Evolutionary conservation across 2,329 filamentous ascomycete genomes (phyloP), one percentile per base, ranked within the genome.

Genomic region (Mycosphaerella sp.): DNA sequence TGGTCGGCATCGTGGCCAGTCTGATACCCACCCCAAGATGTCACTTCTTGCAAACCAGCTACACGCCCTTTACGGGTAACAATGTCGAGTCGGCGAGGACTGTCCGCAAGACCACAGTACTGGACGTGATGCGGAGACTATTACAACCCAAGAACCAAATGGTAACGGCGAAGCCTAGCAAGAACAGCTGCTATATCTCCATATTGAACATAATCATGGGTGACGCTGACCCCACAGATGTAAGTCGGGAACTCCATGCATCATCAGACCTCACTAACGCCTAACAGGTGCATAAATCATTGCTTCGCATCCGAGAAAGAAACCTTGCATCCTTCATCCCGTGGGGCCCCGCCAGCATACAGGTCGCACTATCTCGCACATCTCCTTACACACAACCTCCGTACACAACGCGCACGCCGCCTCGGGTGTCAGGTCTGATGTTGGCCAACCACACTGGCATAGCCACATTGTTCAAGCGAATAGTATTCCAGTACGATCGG

Each of bases 201-300:
- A 97, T 98, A 64, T 78, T 98, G 59, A 97, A 98, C 72, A 95
- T 98, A 66, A 98, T 98, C 65, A 93, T 97, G 76, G 93, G 93
- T 66, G 93, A 98, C 72, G 93, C 95, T 39, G 95, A 98, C 69
- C 92, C 93, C 7, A 97, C 92, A 2, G 95, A 98, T 72, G 89
- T 80, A 66, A 62, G 72, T 26, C 36, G 32, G 17, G 58, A 17
- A 10, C 17, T 44, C 40, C 26, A 9, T 14, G 9, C 51, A 40
- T 12, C 7, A 17, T 2, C 9, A 36, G 10, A 39, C 32, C 12
- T 8, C 11, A 21, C 48, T 56, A 42, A 63, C 49, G 32, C 41
- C 2, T 11, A 26, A 5, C 54, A 80, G 77, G 82, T 98, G 53
- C 93, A 98, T 78, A 98, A 98, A 80, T 97, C 92, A 61, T 78